Base-by-base conservation (phyloP, 73 alveolate genomes). In the Loxodes magnus region DNA sequence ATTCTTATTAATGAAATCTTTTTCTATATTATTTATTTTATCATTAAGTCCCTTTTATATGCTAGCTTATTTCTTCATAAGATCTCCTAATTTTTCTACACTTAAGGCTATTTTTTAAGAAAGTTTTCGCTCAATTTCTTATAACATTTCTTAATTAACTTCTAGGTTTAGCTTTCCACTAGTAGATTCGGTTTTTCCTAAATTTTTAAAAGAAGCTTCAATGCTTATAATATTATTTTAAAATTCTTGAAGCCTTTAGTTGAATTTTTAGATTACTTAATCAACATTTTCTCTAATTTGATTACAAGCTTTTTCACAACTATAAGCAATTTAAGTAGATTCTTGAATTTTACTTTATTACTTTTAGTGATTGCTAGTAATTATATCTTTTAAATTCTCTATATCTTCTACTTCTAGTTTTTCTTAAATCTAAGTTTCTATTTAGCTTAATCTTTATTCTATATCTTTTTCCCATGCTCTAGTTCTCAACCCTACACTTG, bases 251-350 rank as follows among this genome's bases (percentile, higher is more conserved):
- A 46, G 14, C 17, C 34, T 46, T 9, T 46, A 25, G n/a, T 46
- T 41, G 27, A 37, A 46, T 10, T 1, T 41, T 21, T 37, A 7
- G 14, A 46, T 46, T 25, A 37, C 27, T 10, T 21, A 16, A 14
- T 25, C 14, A 10, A n/a, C 17, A 46, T 46, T 41, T 46, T 46
- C 59, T 10, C 43, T 9, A 7, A 46, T 2, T 2, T 46, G 22
- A 22, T 17, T 46, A 19, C 59, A 46, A 22, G 59, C 27, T 19
- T 46, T 37, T 19, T 46, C 43, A 10, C 43, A 37, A 10, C 7
- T 46, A 3, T 41, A 46, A 46, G 39, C 59, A 10, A 9, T 10
- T 46, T 46, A 37, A 10, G 34, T 41, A n/a, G 59, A 37, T 10
- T 46, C 59, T 22, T 17, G 9, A 12, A 10, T 10, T 2, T n/a